A percentile compares a stretch with the other conserved stretches of the same genome.
These are phyloP conservation scores for Colletotrichum kahawae DNA, from an alignment of 2,329 filamentous ascomycete genomes.

Conservation along the genomic window DNA sequence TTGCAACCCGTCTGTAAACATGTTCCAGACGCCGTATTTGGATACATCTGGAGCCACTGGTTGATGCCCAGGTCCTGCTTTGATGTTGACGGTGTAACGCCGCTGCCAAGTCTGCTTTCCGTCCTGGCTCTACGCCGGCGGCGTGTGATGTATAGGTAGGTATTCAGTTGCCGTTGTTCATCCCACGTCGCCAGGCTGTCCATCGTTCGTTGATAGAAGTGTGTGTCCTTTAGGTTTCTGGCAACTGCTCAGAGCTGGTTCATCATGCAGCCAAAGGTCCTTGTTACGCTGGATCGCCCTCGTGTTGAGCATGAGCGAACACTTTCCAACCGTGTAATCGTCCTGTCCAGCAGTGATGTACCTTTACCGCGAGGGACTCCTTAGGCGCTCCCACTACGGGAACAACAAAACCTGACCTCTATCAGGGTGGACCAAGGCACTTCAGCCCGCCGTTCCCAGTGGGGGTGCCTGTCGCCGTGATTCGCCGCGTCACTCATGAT, in stretches of 20 bases:
- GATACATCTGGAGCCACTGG: too few relatives aligned
- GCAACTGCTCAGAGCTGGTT: not conserved
- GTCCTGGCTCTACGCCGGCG: not conserved
- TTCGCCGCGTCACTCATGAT: not conserved
- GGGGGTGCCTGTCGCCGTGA: not conserved
- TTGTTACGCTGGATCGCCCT: not conserved
- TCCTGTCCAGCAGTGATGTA: not conserved
- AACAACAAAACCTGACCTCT: not conserved
- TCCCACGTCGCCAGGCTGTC: not conserved
- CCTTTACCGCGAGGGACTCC: not conserved
- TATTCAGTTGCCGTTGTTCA: not conserved
- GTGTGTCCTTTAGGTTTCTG: not conserved
- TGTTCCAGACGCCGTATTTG: not conserved
- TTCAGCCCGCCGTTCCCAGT: not conserved
- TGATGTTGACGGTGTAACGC: not conserved
- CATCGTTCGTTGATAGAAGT: not conserved
- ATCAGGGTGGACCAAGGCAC: accelerated
- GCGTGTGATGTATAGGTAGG: not conserved
- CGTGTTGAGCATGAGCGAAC: not conserved
- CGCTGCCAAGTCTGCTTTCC: not conserved
- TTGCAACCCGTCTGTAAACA: not conserved
- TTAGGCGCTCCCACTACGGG: not conserved
- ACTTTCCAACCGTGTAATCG: not conserved
- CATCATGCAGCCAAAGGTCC: not conserved
- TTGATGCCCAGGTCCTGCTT: not conserved